Conservation (phyloP, 2,329 filamentous ascomycete genomes). For the Didymosphaeria variabile region DNA sequence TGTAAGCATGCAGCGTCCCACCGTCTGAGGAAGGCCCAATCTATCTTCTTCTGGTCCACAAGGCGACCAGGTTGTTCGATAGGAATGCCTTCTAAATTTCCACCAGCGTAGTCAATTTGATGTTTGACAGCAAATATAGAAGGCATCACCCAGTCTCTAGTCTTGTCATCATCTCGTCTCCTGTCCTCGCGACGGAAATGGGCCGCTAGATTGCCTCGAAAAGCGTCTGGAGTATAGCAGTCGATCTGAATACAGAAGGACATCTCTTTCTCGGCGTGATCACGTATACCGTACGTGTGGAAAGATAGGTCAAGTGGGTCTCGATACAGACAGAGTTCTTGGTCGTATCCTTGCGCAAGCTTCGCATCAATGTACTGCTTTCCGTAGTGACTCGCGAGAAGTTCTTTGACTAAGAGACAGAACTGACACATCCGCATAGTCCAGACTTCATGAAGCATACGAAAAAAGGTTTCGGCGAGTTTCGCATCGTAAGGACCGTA, state of each 20-base stretch:
- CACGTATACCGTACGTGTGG: no score
- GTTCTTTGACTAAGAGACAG: no score
- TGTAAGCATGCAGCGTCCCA: not conserved
- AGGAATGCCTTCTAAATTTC: not conserved
- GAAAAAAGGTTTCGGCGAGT: no score
- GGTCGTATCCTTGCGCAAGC: no score
- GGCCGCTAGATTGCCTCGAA: not conserved
- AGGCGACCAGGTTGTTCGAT: not conserved
- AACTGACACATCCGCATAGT: no score
- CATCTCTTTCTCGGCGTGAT: not conserved
- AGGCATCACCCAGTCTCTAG: not conserved
- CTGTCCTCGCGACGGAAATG: not conserved
- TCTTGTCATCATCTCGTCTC: not conserved
- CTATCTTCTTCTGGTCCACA: not conserved
- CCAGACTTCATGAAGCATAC: no score
- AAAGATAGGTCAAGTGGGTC: no score
- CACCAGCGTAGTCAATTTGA: not conserved
- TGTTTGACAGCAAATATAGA: not conserved
- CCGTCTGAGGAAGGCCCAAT: not conserved
- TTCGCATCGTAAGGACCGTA: no score
- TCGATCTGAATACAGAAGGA: not conserved
- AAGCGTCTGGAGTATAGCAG: not conserved
- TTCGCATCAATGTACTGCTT: no score
- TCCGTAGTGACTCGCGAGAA: no score
- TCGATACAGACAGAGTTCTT: no score